These are phyloP conservation scores for Aethionema arabicum DNA, from an alignment of 345 rosid genomes.

Conservation along the genomic window DNA sequence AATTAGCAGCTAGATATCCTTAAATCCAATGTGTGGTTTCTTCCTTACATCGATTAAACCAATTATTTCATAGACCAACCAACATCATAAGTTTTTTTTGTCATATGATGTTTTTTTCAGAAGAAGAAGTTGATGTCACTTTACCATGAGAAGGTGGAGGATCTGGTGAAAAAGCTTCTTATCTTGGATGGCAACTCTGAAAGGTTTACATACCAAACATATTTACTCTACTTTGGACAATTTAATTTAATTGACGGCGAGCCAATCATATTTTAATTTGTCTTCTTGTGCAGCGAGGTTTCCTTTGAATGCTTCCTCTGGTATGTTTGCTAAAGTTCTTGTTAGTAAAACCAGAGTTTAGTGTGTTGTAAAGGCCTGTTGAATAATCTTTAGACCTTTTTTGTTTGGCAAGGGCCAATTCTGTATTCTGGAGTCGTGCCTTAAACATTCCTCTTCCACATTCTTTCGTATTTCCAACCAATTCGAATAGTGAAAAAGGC, in stretches of 20 bases:
- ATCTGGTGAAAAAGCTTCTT: constrained; percentile 73
- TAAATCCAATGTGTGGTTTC: not conserved
- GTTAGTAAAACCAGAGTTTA: constrained; percentile 3
- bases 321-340: constrained; percentile 39
- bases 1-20: not conserved
- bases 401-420: constrained; percentile 68
- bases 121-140: constrained; percentile 60
- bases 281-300: constrained; percentile 54
- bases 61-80: not conserved
- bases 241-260: constrained; percentile 5
- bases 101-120: constrained; percentile 42
- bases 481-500: constrained; percentile 37
- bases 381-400: constrained; percentile 25
- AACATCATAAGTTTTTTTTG: not conserved
- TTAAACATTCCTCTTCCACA: constrained; percentile 89
- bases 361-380: constrained; percentile 10
- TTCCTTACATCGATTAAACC: not conserved
- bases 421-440: constrained; percentile 95
- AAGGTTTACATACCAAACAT: constrained; percentile 38
- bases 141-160: constrained; percentile 65
- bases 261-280: constrained; percentile 15
- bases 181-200: constrained; percentile 60
- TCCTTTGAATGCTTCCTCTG: constrained; percentile 86
- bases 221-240: not conserved
- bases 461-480: constrained; percentile 61